phyloP scores from a whole-genome alignment of 495 filamentous ascomycete genomes.

The Acidomyces sp. region DNA sequence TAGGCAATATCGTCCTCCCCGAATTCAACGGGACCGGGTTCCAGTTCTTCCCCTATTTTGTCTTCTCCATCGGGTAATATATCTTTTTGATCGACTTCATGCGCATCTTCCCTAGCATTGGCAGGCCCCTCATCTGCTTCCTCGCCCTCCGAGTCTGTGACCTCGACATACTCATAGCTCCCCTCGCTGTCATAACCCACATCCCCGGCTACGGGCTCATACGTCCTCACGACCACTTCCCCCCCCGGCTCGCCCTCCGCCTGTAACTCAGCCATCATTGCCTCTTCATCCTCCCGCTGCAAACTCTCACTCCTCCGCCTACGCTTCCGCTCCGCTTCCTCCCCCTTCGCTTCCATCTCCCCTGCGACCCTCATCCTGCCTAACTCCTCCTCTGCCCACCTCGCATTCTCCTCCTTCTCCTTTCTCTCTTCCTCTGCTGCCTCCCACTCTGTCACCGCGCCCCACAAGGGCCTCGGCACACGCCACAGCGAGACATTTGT shows the following conservation, averaged over 20 bases:
- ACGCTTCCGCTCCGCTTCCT: conserved; percentile 23
- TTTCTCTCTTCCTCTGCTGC: conserved; percentile 38
- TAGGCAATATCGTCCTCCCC: conserved; percentile 91
- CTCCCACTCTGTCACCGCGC: conserved; percentile 63
- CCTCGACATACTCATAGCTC: conserved; percentile 73
- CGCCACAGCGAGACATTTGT: conserved; percentile 88
- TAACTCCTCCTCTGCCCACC: conserved; percentile 27
- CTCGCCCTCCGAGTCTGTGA: conserved; percentile 41
- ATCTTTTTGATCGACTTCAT: background rate
- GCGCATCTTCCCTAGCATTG: conserved; percentile 20
- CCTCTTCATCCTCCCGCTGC: conserved; percentile 36
- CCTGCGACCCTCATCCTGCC: conserved; percentile 27
- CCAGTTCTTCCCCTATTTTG: conserved; percentile 33
- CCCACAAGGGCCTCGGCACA: conserved; percentile 70
- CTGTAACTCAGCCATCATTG: conserved; percentile 24
- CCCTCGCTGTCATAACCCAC: conserved; percentile 47
- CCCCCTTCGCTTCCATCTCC: conserved; percentile 19
- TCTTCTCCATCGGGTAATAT: conserved; percentile 13
- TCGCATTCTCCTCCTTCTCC: conserved; percentile 33
- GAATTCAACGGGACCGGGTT: conserved; percentile 65
- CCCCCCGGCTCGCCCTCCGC: conserved; percentile 11
- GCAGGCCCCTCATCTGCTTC: conserved; percentile 19
- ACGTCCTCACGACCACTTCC: conserved; percentile 14
- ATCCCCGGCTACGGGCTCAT: conserved; percentile 20
- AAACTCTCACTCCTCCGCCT: conserved; percentile 20